These are phyloP conservation scores for Begonia peltatifolia DNA, from an alignment of 306 rosid genomes.

Conservation along the genomic window DNA sequence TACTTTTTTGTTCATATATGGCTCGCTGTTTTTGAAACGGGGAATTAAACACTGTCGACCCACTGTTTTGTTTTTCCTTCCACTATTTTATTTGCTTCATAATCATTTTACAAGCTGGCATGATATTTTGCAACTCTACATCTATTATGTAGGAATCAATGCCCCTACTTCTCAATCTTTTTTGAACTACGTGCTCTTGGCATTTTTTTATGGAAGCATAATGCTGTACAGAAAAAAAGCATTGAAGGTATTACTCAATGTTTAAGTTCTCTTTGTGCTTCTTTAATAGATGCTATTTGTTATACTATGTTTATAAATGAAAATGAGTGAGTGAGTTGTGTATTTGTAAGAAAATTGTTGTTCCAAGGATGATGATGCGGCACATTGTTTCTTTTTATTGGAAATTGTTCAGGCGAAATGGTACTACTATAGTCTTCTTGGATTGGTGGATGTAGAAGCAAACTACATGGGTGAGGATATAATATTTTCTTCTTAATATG, in stretches of 20 bases:
- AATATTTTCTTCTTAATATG: too few species aligned
- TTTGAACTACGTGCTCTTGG: slow-evolving; percentile 68
- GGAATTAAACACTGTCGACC: too few species aligned
- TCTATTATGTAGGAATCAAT: slow-evolving; percentile 43
- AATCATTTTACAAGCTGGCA: too few species aligned
- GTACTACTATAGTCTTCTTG: slow-evolving; percentile 68
- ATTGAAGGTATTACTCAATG: slow-evolving; percentile 46
- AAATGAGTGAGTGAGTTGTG: neutral
- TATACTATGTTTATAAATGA: neutral
- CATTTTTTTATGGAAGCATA: slow-evolving; percentile 49
- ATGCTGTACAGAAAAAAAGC: slow-evolving; percentile 45
- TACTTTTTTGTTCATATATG: too few species aligned
- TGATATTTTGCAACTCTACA: too few species aligned
- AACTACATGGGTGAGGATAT: slow-evolving; percentile 68
- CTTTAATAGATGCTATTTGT: neutral
- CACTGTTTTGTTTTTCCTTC: too few species aligned
- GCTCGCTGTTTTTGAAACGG: too few species aligned
- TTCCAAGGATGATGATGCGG: neutral
- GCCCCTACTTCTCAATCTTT: slow-evolving; percentile 89
- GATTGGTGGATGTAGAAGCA: slow-evolving; percentile 87
- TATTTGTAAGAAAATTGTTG: neutral
- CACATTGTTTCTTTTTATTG: neutral
- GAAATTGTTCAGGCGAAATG: slow-evolving; percentile 61
- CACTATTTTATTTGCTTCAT: too few species aligned
- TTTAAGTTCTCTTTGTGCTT: slow-evolving; percentile 3